Conservation (phyloP, 1,139 yeast species). For the Blastobotrys malaysiensis region DNA sequence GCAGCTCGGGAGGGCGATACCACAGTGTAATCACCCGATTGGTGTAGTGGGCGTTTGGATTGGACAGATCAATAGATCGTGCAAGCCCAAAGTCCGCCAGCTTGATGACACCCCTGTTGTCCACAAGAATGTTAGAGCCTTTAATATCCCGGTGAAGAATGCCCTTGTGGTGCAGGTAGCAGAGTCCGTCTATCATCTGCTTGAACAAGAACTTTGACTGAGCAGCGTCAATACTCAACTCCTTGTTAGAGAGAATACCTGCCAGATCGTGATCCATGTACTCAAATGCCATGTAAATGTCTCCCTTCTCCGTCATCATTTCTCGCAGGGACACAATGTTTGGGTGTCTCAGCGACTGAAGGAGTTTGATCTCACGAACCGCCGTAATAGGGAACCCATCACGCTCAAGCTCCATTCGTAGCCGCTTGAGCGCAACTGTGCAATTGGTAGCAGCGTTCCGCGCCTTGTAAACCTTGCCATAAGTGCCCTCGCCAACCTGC, state of each 20-base stretch:
- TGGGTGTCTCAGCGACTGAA: slow-evolving; percentile 81
- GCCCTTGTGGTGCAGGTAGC: slow-evolving; percentile 71
- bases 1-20: slow-evolving; percentile 95
- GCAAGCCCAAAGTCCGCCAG: slow-evolving; percentile 96
- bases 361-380: slow-evolving; percentile 78
- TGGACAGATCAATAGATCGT: slow-evolving; percentile 38
- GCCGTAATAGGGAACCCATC: slow-evolving; percentile 98
- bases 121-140: slow-evolving; percentile 82
- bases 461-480: slow-evolving; percentile 78
- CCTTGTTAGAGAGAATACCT: slow-evolving; percentile 78
- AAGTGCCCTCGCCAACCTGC: slow-evolving; percentile 81
- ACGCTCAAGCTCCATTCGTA: slow-evolving; percentile 78
- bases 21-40: slow-evolving; percentile 92
- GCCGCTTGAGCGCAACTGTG: slow-evolving; percentile 74
- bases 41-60: slow-evolving; percentile 50
- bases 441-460: slow-evolving; percentile 60
- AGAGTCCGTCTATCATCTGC: slow-evolving; percentile 75
- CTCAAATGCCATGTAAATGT: slow-evolving; percentile 85
- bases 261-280: slow-evolving; percentile 92
- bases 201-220: slow-evolving; percentile 72
- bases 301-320: slow-evolving; percentile 79
- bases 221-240: slow-evolving; percentile 53
- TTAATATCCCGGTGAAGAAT: slow-evolving; percentile 91
- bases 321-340: slow-evolving; percentile 79
- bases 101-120: slow-evolving; percentile 65